A percentile compares a stretch with the other conserved stretches of the same genome.
phyloP scores from a whole-genome alignment of 345 rosid species.

The Physaria fendleri region DNA sequence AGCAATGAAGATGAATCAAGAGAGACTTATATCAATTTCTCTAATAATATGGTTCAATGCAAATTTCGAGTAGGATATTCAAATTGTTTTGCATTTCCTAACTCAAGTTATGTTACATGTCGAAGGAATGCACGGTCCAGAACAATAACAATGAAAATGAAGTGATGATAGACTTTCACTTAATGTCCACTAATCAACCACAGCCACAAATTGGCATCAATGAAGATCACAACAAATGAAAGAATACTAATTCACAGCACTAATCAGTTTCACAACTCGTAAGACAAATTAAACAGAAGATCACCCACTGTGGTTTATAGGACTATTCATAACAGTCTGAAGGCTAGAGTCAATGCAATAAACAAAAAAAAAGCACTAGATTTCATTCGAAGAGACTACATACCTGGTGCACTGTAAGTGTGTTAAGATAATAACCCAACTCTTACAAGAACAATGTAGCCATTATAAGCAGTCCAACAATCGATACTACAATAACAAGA shows the following conservation, averaged over 20 bases:
- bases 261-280: not conserved
- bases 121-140: not conserved
- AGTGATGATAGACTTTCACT: not conserved
- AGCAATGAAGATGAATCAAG: not conserved
- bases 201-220: not conserved
- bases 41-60: not conserved
- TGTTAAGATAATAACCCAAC: conserved; percentile 71
- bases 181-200: not conserved
- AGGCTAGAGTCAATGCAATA: not conserved
- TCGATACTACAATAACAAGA: conserved; percentile 52
- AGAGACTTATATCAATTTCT: not conserved
- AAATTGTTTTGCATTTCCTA: not conserved
- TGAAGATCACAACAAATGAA: not conserved
- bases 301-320: not conserved
- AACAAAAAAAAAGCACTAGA: not conserved
- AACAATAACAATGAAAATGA: not conserved
- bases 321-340: not conserved
- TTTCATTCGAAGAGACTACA: not conserved
- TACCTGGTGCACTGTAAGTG: conserved; percentile 90
- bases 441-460: conserved; percentile 84
- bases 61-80: not conserved
- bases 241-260: not conserved
- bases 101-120: not conserved
- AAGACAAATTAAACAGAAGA: not conserved
- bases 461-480: conserved; percentile 78